These are phyloP conservation scores for Flueggea neowawraea DNA, from an alignment of 441 rosid genomes.

Conservation along the genomic window DNA sequence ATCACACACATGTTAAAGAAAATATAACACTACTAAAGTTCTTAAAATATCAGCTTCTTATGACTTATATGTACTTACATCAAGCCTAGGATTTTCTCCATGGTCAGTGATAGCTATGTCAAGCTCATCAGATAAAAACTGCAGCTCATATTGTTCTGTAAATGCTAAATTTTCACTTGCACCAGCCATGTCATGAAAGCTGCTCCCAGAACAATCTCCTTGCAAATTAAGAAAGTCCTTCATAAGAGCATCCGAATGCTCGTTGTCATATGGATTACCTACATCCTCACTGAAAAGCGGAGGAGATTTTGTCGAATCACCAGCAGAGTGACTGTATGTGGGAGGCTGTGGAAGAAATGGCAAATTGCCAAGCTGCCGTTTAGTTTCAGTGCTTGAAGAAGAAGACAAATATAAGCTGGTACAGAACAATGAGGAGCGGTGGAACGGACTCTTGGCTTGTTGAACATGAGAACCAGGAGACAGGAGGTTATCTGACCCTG, in stretches of 20 bases:
- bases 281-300: constrained; percentile 46
- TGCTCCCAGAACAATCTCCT: constrained; percentile 42
- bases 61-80: constrained; percentile 40
- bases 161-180: constrained; percentile 36
- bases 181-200: constrained; percentile 45
- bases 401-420: constrained; percentile 76
- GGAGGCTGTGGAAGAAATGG: constrained; percentile 81
- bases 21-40: too few relatives aligned
- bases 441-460: constrained; percentile 39
- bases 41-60: too few relatives aligned
- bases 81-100: constrained; percentile 76
- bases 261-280: constrained; percentile 34
- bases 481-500: constrained; percentile 34
- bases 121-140: constrained; percentile 77
- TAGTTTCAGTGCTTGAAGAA: constrained; percentile 60
- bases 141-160: constrained; percentile 69
- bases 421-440: constrained; percentile 75
- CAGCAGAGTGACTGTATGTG: constrained; percentile 37
- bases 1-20: too few relatives aligned
- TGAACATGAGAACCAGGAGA: constrained; percentile 34
- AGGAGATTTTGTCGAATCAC: constrained; percentile 50
- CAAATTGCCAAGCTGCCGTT: constrained; percentile 52
- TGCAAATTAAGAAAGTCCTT: constrained; percentile 52
- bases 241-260: constrained; percentile 39
- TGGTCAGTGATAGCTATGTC: constrained; percentile 72